Base-by-base conservation (phyloP, 2,329 filamentous ascomycete species). In the Stachybotrys elegans region DNA sequence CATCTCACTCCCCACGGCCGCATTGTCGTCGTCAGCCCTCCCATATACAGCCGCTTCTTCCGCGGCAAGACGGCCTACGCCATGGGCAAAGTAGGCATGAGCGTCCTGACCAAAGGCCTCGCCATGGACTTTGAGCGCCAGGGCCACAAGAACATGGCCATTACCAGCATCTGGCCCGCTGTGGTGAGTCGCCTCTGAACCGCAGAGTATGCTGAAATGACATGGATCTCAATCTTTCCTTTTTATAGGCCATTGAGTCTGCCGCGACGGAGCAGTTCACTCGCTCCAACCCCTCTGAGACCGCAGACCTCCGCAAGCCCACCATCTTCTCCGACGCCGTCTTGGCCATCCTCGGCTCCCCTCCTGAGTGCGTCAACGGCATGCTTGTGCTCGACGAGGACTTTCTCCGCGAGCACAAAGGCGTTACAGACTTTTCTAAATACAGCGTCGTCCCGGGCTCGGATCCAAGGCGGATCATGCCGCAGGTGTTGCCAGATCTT, bases 11-110 rank as follows among this genome's bases (percentile, higher is more conserved):
- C 49, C 14, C 72, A 69, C 21, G 86, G 81, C 0, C 67, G 88
- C 21, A 79, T 94, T 48, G 69, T 94, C 37, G 85, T 93, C 43
- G 84, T 94, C 43, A 86, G 82, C 57, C 89, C 89, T 20, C 88
- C 88, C 2, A 91, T 94, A 45, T 94, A 94, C 64, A 86, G 80
- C 50, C 75, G 89, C 22, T 94, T 94, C 65, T 91, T 93, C 62
- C 69, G 86, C 19, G 89, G 88, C 11, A 94, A 94, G 74, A 87
- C 88, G 2, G 87, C 85, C 13, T 94, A 94, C 66, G 87, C 89
- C 3, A 73, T 81, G 65, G 81, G 82, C 2, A 93, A 93, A 59
- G 76, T 92, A 4, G 86, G 74, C 36, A 94, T 94, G 88, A 86
- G 79, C 55, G 85, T 92, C 4, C 60, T 94, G 36, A 88, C 85